Evolutionary conservation across 495 filamentous ascomycete species (phyloP), one percentile per base, ranked within the genome.

Genomic region (Penicillium arizonense): DNA sequence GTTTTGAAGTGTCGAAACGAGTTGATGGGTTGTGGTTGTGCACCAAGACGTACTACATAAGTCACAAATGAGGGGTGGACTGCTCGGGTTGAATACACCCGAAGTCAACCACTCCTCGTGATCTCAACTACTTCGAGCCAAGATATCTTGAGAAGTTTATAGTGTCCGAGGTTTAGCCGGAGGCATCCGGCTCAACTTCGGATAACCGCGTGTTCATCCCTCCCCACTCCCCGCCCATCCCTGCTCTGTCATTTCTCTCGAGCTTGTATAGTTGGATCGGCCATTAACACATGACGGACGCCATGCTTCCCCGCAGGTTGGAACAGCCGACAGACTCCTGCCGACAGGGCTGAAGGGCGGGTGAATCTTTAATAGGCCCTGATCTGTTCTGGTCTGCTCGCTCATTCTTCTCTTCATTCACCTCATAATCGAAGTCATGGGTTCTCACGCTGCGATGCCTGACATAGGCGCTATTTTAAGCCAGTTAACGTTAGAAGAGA

Each of bases 161-260:
- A 30, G 28, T 4, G 23, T 24, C 47, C 47, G 47, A 50, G 21
- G 47, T 50, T 42, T 35, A 50, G 47, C 47, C 37, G 47, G 39
- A 12, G 20, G 39, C 18, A 20, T 26, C 39, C 39, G 39, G 39
- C 3, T 42, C 11, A 24, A 42, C 39, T 42, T 42, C 39, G 39
- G 39, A 23, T 20, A 11, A 26, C 23, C 39, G n/a, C 20, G 10
- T 23, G 21, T 42, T 13, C 18, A 8, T 14, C 38, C 3, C 38
- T 14, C 38, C 20, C 38, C 16, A 23, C 38, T 40, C 8, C 16
- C 20, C 14, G 14, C 14, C 37, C 9, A 21, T 10, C 6, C 36
- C 36, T 18, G 36, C 37, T 21, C 37, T 20, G 18, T 30, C 28
- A 24, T 24, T 4, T 30, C 28, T 7, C 28, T 0, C 7, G 28